Base-by-base conservation (phyloP, 345 rosid species). In the Euphorbia tirucalli region DNA sequence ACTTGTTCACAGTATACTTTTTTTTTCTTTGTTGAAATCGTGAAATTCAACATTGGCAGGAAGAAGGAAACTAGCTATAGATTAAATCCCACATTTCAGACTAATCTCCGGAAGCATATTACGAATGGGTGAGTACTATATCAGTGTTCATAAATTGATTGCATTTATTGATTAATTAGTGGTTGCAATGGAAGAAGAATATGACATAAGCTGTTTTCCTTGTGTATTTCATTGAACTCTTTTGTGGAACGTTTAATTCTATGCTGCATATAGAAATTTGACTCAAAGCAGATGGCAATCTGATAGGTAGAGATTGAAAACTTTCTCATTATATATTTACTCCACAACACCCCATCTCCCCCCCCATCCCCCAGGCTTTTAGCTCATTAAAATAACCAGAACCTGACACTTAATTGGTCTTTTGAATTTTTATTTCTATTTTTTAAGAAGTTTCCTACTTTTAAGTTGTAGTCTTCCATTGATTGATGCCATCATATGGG, bases 11-110 rank as follows among this genome's bases (percentile, higher is more conserved):
- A 13, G 13, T 28, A 21, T 6, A 6, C 21, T 1, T 22, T 11
- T 55, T 27, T n/a, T 27, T 32, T 57, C 32, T 57, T 57, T 25
- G 30, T 32, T 57, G 61, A 57, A 35, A 32, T 22, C 64, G 13
- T 63, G 15, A 7, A 11, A 37, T 48, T 37, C 65, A 52, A 62
- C 18, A 57, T 41, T 84, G 70, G 72, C 87, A 90, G 96, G 91
- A 90, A 82, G 68, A 87, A 83, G 78, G 92, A 82, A 81, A 83
- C 78, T 7, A 74, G 75, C 70, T 94, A 92, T 78, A 88, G 69
- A 79, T 75, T 94, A 78, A 94, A 92, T 76, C 80, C 85, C 22
- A 88, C 90, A 22, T 92, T 94, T 81, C 98, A 90, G 83, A 68
- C 67, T 64, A 90, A 88, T 73, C 95, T 94, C 67, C 86, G 75